These are phyloP conservation scores for Asclepias syriaca DNA, from an alignment of 257 asterid species.

Conservation along the genomic window DNA sequence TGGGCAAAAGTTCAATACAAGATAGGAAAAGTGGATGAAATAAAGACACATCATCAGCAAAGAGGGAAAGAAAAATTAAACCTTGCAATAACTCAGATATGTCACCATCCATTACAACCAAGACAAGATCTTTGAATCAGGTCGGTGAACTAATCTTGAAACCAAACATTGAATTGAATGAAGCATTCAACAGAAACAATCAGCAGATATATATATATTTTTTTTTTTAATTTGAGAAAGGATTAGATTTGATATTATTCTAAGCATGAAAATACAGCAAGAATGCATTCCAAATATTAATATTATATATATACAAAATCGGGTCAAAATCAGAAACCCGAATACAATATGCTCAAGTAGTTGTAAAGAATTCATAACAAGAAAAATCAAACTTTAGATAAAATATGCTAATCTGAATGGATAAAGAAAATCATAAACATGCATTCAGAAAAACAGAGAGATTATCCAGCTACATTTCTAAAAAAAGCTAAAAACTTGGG, in stretches of 20 bases:
- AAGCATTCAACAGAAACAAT: not conserved
- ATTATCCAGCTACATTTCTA: not conserved
- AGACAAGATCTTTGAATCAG: not conserved
- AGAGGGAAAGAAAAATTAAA: not conserved
- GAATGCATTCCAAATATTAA: not conserved
- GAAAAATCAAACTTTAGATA: not conserved
- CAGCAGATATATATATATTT: not conserved
- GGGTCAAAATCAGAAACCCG: not conserved
- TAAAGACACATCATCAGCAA: not conserved
- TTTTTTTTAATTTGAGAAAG: not conserved
- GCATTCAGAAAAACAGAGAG: not conserved
- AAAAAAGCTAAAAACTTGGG: not conserved
- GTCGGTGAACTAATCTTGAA: not conserved
- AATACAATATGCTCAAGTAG: not conserved
- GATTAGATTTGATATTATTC: not conserved
- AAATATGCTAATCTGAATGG: not conserved
- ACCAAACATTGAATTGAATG: not conserved
- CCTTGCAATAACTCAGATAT: not conserved
- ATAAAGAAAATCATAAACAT: not conserved
- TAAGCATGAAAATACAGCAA: not conserved
- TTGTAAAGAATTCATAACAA: not conserved
- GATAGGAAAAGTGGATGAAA: constrained; percentile 3
- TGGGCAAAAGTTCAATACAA: not conserved
- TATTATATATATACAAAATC: not conserved
- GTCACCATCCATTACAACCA: not conserved